These are phyloP conservation scores for Trichosporon sp. DNA, from an alignment of 1,284 basidiomycete species.

Conservation along the genomic window DNA sequence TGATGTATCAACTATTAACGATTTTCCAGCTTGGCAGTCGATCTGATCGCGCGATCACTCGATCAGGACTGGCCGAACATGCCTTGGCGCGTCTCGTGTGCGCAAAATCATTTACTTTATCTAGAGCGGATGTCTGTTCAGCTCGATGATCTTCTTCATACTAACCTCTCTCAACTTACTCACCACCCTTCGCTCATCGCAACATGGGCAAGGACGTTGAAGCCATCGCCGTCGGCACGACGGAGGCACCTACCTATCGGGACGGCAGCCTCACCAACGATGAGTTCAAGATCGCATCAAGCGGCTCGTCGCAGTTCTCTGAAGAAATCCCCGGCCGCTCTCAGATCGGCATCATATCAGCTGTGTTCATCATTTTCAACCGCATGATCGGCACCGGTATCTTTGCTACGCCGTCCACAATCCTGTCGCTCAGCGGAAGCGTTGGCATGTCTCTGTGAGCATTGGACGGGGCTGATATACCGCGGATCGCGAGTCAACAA, in stretches of 20 bases:
- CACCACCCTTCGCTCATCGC: background rate
- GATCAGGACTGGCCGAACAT: background rate
- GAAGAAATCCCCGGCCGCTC: slow-evolving; percentile 4
- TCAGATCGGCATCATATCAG: slow-evolving; percentile 11
- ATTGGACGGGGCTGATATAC: background rate
- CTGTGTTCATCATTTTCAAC: slow-evolving; percentile 16
- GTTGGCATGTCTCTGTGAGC: slow-evolving; percentile 15
- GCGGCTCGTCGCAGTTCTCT: background rate
- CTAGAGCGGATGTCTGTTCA: background rate
- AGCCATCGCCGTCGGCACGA: background rate
- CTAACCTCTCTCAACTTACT: background rate
- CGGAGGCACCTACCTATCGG: background rate
- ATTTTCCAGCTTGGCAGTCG: background rate
- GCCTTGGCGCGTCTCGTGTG: background rate
- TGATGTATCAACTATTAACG: background rate
- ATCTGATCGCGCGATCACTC: background rate
- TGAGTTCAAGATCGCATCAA: background rate
- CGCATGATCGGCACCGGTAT: slow-evolving; percentile 17
- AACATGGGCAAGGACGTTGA: slow-evolving; percentile 1
- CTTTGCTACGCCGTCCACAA: slow-evolving; percentile 16
- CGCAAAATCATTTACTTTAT: background rate
- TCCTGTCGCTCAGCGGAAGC: slow-evolving; percentile 14
- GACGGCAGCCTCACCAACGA: background rate
- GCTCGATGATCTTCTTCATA: background rate
- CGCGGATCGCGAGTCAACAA: no score